A percentile compares a stretch with the other conserved stretches of the same genome.
These are phyloP conservation scores for Ceratocystiopsis brevicomis DNA, from an alignment of 2,329 filamentous ascomycete genomes.

Conservation along the genomic window DNA sequence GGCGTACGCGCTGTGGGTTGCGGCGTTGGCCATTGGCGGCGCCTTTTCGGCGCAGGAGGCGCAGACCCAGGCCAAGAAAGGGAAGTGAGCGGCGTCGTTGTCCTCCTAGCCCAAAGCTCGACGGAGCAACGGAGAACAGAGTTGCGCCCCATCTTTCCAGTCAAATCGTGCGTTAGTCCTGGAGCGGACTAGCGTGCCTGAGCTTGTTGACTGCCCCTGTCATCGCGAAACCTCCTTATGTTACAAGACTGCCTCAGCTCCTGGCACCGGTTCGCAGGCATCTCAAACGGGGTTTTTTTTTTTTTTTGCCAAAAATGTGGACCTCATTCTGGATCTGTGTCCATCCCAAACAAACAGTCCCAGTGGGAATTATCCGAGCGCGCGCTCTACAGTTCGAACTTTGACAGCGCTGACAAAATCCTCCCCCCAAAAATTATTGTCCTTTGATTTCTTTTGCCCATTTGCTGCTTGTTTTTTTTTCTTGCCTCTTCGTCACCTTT, in stretches of 20 bases:
- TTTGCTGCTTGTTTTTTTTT: constrained; percentile 7
- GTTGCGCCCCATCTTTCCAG: no score
- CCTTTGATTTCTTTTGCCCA: constrained; percentile 9
- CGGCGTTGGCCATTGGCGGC: constrained; percentile 32
- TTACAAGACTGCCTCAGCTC: constrained; percentile 19
- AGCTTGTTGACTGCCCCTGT: background rate
- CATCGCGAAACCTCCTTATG: constrained; percentile 16
- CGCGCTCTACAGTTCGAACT: no score
- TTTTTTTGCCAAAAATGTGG: no score
- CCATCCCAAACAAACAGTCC: no score
- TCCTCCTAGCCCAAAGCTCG: no score
- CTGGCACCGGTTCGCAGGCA: background rate
- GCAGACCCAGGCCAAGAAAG: constrained; percentile 17
- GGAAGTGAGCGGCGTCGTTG: constrained; percentile 9
- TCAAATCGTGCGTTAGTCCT: no score
- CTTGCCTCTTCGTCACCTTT: background rate
- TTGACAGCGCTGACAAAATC: no score
- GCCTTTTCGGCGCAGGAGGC: constrained; percentile 27
- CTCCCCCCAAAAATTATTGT: no score
- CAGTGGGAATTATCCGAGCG: no score
- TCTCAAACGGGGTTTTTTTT: no score
- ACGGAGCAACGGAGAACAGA: no score
- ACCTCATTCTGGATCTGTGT: no score
- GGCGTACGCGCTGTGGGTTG: constrained; percentile 36
- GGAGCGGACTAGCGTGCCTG: background rate